Percentiles rank a stretch among this genome's conserved stretches.
Evolutionary conservation across 495 filamentous ascomycete species (phyloP).

Genomic region (Penicillium subrubescens): DNA sequence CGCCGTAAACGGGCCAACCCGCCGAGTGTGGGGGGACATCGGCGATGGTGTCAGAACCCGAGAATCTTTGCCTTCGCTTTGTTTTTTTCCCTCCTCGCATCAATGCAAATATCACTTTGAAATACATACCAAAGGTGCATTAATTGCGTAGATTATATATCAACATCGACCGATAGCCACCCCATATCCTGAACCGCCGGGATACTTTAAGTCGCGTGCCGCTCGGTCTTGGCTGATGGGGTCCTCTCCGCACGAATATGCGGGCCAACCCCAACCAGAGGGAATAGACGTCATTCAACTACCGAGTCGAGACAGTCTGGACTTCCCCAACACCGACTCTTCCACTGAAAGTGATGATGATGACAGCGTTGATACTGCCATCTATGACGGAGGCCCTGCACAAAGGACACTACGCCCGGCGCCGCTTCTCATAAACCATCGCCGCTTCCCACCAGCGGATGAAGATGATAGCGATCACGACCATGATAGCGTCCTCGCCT

Average conservation of each 20-base stretch:
- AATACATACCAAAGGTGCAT: no score
- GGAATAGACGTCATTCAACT: conserved; percentile 6
- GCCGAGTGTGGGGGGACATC: conserved; percentile 5
- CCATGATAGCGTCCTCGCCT: conserved; percentile 12
- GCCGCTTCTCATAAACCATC: conserved; percentile 21
- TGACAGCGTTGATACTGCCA: conserved; percentile 7
- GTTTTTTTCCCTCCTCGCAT: conserved; percentile 1
- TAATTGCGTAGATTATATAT: background rate
- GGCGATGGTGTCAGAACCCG: conserved; percentile 18
- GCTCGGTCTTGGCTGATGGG: conserved; percentile 11
- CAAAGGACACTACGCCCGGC: conserved; percentile 5
- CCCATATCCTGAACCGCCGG: background rate
- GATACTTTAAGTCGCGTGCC: background rate
- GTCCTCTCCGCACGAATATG: conserved; percentile 5
- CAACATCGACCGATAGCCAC: background rate
- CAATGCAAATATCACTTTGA: background rate
- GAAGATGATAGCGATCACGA: conserved; percentile 22
- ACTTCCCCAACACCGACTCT: background rate
- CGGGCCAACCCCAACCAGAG: conserved; percentile 8
- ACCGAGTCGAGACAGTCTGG: background rate
- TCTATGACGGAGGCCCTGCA: background rate
- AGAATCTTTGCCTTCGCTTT: conserved; percentile 7
- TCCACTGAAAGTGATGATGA: conserved; percentile 6
- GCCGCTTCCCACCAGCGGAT: conserved; percentile 21
- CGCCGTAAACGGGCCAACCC: conserved; percentile 2